Base-by-base conservation (phyloP, 2,329 filamentous ascomycete genomes). In the Nigrospora osmanthi region DNA sequence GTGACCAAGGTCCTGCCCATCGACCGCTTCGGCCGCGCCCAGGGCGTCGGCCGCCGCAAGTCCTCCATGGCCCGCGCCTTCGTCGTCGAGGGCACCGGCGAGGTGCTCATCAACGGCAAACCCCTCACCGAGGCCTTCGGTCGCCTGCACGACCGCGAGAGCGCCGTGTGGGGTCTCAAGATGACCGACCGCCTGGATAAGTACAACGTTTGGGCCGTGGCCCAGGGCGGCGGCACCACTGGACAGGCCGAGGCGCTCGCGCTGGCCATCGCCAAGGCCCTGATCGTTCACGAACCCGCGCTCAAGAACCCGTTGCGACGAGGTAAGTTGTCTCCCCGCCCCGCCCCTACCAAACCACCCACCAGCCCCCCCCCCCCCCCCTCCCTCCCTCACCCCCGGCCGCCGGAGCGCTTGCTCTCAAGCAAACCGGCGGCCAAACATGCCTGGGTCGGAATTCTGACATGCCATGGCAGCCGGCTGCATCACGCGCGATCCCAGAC, bases 201-300 rank as follows among this genome's bases (percentile, higher is more conserved):
- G 67, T 98, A 98, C 73, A 98, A 98, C 59, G 81, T 96, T 4
- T 98, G 89, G 83, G 90, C 84, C 43, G 68, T 87, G 41, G 87
- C 89, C 3, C 75, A 78, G 47, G 93, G 93, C 45, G 93, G 93
- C 53, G 93, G 93, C 56, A 85, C 87, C 40, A 98, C 93, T 41
- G 93, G 93, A 3, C 94, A 98, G 68, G 91, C 93, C 9, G 93
- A 98, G 68, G 90, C 93, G 32, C 78, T 97, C 58, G 94, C 91
- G 36, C 68, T 98, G 67, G 93, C 88, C 16, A 78, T 97, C 61
- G 86, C 87, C 46, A 93, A 91, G 66, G 91, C 87, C 17, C 70
- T 98, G 63, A 64, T 95, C 64, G 83, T 87, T 52, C 93, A 98
- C 63, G 93, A 98, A 70, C 93, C 94, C 43, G 86, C 80, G 37